A percentile compares a stretch with the other conserved stretches of the same genome.
phyloP scores from a whole-genome alignment of 345 rosid species.

The Linum usitatissimum region DNA sequence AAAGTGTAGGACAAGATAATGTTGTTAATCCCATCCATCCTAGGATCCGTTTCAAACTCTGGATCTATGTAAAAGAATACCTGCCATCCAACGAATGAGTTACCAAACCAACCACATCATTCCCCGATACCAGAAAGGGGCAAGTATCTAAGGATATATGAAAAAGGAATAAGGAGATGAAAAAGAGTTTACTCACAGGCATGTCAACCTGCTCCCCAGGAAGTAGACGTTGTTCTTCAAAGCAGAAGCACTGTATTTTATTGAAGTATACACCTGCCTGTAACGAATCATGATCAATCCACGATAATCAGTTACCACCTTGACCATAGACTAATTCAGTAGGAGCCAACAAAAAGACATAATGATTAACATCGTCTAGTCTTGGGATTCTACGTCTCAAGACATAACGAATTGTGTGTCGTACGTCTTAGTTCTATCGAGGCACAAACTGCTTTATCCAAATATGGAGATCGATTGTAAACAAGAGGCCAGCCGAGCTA shows the following conservation, averaged over 20 bases:
- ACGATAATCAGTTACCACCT: too few species aligned
- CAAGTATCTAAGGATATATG: not conserved
- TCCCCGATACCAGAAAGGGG: too few species aligned
- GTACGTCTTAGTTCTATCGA: too few species aligned
- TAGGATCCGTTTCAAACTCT: slow-evolving; percentile 82
- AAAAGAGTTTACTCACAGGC: slow-evolving; percentile 46
- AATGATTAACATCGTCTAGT: too few species aligned
- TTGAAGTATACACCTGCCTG: slow-evolving; percentile 97
- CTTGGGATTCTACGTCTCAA: too few species aligned
- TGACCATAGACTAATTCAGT: too few species aligned
- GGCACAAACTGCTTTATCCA: too few species aligned
- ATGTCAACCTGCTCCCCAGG: slow-evolving; percentile 93
- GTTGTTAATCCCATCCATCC: slow-evolving; percentile 89
- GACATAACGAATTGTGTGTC: too few species aligned
- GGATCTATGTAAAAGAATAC: slow-evolving; percentile 96
- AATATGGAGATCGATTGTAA: too few species aligned
- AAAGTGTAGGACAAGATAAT: slow-evolving; percentile 81
- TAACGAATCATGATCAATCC: not conserved
- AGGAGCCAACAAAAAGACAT: too few species aligned
- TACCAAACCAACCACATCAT: not conserved
- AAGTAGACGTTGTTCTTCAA: slow-evolving; percentile 91
- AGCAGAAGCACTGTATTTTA: slow-evolving; percentile 93
- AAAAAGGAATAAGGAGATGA: not conserved
- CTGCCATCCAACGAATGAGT: slow-evolving; percentile 23
- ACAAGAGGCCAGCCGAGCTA: too few species aligned